phyloP scores from a whole-genome alignment of 2,329 filamentous ascomycete species.

The Ophiocordyceps sinensis region DNA sequence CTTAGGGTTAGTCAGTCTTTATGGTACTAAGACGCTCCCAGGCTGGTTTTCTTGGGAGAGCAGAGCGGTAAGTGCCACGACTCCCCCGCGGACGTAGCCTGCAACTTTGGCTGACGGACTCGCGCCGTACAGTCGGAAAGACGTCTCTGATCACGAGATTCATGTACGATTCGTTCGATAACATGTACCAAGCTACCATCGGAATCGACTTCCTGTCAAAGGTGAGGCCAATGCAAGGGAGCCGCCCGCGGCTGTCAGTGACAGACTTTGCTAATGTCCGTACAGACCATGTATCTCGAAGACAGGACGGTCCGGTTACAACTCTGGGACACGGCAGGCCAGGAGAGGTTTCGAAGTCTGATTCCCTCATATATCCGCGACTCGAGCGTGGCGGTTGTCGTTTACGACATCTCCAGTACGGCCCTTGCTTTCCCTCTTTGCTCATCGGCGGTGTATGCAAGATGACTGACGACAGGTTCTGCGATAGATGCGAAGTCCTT shows the following conservation, averaged over 20 bases:
- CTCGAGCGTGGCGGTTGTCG: conserved; percentile 92
- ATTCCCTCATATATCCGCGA: conserved; percentile 99
- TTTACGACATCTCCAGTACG: conserved; percentile 90
- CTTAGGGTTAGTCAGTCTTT: no score
- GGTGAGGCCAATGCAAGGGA: conserved; percentile 35
- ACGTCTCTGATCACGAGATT: conserved; percentile 97
- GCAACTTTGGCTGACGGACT: conserved; percentile 10
- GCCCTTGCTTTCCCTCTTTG: neutral
- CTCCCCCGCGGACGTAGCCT: no score
- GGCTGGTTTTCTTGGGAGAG: conserved; percentile 93
- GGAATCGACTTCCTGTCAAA: conserved; percentile 99
- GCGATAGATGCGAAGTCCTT: conserved; percentile 75
- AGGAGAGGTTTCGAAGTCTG: conserved; percentile 90
- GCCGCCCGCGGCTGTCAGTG: no score
- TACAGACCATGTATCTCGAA: conserved; percentile 92
- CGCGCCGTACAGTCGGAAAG: conserved; percentile 63
- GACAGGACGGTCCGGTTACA: conserved; percentile 95
- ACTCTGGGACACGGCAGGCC: conserved; percentile 95
- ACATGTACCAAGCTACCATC: conserved; percentile 98
- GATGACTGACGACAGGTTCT: neutral
- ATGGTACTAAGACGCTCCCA: conserved; percentile 22
- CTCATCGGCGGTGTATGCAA: neutral
- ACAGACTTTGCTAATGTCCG: neutral
- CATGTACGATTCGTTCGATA: conserved; percentile 99
- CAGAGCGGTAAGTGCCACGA: conserved; percentile 67